Conservation (phyloP, 2,329 filamentous ascomycete genomes). For the Talaromyces albobiverticillius region DNA sequence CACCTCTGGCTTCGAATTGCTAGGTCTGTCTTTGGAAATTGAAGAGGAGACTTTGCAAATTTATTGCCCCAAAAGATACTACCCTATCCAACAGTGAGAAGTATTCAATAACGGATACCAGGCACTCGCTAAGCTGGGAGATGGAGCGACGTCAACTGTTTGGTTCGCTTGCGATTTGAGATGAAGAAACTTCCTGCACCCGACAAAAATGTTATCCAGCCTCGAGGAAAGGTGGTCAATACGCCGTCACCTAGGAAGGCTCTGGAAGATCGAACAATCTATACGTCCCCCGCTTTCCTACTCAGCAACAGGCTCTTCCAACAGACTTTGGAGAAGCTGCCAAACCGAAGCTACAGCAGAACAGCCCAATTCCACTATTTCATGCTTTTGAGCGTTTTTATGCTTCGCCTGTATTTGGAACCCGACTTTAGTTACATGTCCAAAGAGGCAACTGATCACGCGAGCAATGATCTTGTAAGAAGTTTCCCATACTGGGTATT, state of each 20-base stretch:
- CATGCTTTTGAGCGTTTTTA: no score
- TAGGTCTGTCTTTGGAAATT: not conserved
- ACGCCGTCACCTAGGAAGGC: no score
- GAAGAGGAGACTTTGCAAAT: not conserved
- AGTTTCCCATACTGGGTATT: no score
- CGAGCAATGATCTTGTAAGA: not conserved
- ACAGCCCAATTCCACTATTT: not conserved
- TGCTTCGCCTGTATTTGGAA: no score
- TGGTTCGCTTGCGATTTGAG: not conserved
- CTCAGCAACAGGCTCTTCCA: no score
- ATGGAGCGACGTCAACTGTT: not conserved
- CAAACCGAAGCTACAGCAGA: no score
- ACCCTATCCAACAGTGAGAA: not conserved
- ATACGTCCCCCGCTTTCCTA: no score
- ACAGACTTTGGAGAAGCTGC: no score
- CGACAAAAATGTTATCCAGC: no score
- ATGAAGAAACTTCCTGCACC: no score
- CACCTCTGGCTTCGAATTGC: not conserved
- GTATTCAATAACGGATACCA: not conserved
- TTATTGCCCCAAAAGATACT: not conserved
- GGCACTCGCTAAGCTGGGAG: not conserved
- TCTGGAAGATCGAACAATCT: no score
- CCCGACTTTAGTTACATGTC: not conserved
- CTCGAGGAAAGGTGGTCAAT: no score
- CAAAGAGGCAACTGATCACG: not conserved